Evolutionary conservation across 2,329 filamentous ascomycete species (phyloP), one percentile per base, ranked within the genome.

Genomic region (Sclerotiophoma versabilis): DNA sequence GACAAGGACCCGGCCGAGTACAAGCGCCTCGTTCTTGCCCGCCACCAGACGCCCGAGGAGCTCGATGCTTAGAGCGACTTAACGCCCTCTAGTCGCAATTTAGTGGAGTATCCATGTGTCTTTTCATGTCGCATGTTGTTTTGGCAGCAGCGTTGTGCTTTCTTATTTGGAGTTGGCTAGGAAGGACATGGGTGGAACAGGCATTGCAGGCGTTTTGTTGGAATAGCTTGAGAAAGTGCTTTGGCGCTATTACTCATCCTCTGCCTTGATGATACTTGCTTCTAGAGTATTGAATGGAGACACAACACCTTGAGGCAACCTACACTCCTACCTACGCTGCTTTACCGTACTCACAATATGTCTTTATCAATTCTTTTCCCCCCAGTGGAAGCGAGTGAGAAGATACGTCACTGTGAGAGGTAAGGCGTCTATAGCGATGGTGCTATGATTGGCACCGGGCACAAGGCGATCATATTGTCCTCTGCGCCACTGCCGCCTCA

Each of bases 1-100:
- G 93, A 97, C 75, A 92, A 88, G 65, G 87, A 98, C 74, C 82
- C 87, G 30, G 87, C 85, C 38, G 91, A 96, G 75, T 98, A 95
- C 83, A 92, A 96, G 84, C 86, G 85, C 51, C 80, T 85, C 59
- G 85, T 88, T n/a, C 77, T 87, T 46, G 84, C 84, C 5, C 79
- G 86, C 55, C 86, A 89, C 72, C 81, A 83, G 59, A 74, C 71
- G 42, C 78, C 80, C 51, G 76, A 80, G 63, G 77, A 80, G 62
- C 62, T 75, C 32, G 70, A 72, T 34, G 63, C 65, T 27, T 65
- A 60, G 34, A 6, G 19, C 15, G 9, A 5, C n/a, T 34, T 30
- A 7, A 12, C n/a, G 22, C 17, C 22, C 17, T 22, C 15, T 19
- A n/a, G 26, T 44, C 20, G 29, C 15, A 14, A 30, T 15, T 10